A percentile compares a stretch with the other conserved stretches of the same genome.
Conservation (phyloP, 2,329 filamentous ascomycete genomes). For the Alternaria ventricosa region DNA sequence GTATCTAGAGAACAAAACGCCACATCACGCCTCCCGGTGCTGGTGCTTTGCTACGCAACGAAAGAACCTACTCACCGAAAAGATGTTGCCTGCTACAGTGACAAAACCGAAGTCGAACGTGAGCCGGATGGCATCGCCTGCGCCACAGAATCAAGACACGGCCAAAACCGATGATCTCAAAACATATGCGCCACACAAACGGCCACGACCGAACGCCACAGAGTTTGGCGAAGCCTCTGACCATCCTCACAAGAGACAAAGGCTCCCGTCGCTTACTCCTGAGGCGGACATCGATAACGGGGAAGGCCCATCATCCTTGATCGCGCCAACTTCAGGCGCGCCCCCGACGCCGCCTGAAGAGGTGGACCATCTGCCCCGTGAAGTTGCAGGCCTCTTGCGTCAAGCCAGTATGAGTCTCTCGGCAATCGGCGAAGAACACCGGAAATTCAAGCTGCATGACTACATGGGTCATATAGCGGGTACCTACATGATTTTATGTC, state of each 20-base stretch:
- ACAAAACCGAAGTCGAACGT: neutral
- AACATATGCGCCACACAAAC: neutral
- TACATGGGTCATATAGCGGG: neutral
- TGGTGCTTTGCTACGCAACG: neutral
- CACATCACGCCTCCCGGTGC: neutral
- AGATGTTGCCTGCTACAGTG: neutral
- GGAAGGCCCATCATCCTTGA: fast-evolving
- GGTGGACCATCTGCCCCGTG: neutral
- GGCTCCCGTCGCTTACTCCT: neutral
- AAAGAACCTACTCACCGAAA: neutral
- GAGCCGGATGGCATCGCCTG: no score
- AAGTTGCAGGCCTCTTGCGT: neutral
- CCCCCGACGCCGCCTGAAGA: neutral
- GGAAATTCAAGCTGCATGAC: neutral
- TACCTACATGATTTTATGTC: neutral
- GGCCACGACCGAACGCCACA: neutral
- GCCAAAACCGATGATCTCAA: no score
- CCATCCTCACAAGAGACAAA: neutral
- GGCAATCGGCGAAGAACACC: neutral
- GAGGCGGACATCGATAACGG: neutral
- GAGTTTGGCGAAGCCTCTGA: neutral
- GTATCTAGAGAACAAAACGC: neutral
- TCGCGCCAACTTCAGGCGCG: neutral
- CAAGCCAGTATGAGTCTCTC: neutral
- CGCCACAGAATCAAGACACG: no score